Conservation (phyloP, 2,329 filamentous ascomycete genomes). For the Zelopaecilomyces penicillatus region DNA sequence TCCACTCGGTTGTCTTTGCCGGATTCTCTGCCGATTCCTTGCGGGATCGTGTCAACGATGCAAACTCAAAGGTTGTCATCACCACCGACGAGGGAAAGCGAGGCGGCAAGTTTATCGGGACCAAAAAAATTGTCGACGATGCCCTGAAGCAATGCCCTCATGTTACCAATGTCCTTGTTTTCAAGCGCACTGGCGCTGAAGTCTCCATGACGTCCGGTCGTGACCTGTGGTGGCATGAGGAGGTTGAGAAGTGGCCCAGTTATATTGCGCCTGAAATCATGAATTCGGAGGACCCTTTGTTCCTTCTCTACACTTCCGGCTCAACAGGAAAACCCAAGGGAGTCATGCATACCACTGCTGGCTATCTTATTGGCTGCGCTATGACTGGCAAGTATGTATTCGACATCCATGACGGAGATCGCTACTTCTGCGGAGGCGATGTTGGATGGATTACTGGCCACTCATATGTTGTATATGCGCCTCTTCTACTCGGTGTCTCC, state of each 20-base stretch:
- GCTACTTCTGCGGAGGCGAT: constrained; percentile 95
- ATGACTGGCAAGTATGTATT: constrained; percentile 97
- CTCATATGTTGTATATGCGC: constrained; percentile 96
- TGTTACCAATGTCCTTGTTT: constrained; percentile 79
- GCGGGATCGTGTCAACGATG: constrained; percentile 88
- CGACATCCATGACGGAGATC: constrained; percentile 89
- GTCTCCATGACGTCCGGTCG: constrained; percentile 83
- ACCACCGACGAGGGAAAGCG: constrained; percentile 97
- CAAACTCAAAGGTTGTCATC: constrained; percentile 85
- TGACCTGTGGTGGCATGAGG: constrained; percentile 98
- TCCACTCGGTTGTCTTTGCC: constrained; percentile 96
- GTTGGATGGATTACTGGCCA: constrained; percentile 99
- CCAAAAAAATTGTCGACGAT: constrained; percentile 98
- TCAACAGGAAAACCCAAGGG: constrained; percentile 99
- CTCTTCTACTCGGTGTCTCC: constrained; percentile 81
- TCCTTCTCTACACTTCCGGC: constrained; percentile 95
- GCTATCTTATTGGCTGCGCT: constrained; percentile 89
- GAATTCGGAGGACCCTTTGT: constrained; percentile 91
- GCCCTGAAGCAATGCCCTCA: constrained; percentile 92
- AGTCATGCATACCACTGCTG: constrained; percentile 93
- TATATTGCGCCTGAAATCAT: constrained; percentile 86
- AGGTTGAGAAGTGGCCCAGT: constrained; percentile 90
- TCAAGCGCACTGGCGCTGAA: constrained; percentile 88
- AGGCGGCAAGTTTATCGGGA: constrained; percentile 92
- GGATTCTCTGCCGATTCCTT: constrained; percentile 96